Base-by-base conservation (phyloP, 306 rosid species). In the Vigna nakashimae region DNA sequence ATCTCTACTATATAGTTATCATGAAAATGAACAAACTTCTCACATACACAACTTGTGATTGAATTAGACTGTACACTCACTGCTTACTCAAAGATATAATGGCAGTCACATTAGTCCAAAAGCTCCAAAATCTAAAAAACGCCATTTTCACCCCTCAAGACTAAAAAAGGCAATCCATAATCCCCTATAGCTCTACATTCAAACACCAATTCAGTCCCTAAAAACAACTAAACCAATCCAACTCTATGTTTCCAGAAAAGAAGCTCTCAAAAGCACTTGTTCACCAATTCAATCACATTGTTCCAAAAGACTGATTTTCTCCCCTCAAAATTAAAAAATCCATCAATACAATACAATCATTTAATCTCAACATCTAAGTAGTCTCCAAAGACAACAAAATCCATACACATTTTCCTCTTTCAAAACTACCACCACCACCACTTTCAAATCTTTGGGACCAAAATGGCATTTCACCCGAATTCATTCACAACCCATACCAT, bases 401-500 rank as follows among this genome's bases (percentile, higher is more conserved):
- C 9, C 7, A n/a, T 2, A 20, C 57, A 51, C 57, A 51, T n/a
- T 51, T 11, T 53, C 59, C 8, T 17, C 13, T 53, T 53, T 18
- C 13, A 53, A 53, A 53, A 53, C 59, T 8, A 53, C 28, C 22
- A 53, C 26, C 9, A 53, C 26, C 34, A 56, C 26, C 34, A 42
- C 13, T 9, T 56, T 3, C 63, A 53, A 53, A 56, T 22, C 16
- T 18, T 56, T 56, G 32, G 16, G 7, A 56, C 26, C 7, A 56
- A 56, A 56, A 56, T 4, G 64, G 11, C 11, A 60, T 5, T 60
- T 30, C 42, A 60, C 60, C 9, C 30, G 1, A 65, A 36, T 8
- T 58, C 2, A 34, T 7, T 58, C 6, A 34, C 4, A 4, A 65
- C 7, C 79, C 78, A 15, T 91, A 95, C 98, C 98, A 65, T 95